Base-by-base conservation (phyloP, 2,329 filamentous ascomycete genomes). In the Sclerotinia nivalis region DNA sequence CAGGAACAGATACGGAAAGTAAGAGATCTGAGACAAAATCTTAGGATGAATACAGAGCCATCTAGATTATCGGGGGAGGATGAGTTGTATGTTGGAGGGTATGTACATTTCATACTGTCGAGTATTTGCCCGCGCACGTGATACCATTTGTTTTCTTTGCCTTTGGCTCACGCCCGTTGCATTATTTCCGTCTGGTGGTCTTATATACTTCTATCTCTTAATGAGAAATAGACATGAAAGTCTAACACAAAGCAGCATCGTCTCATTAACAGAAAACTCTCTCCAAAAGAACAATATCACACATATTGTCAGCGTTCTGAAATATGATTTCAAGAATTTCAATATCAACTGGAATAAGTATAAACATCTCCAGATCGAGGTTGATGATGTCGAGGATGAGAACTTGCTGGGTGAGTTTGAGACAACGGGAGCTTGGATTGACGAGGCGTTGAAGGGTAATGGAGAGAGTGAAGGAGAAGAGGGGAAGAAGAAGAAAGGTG, bases 301-400 rank as follows among this genome's bases (percentile, higher is more conserved):
- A 3, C 94, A 97, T 81, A 87, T 98, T 43, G 84, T 98, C n/a
- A 97, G 94, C 6, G 91, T 96, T 54, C 80, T 95, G 71, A 87
- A 87, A 60, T 85, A 90, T 74, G 85, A 86, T 86, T 75, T 81
- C 85, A 74, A 82, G 82, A 71, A 83, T 85, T 54, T 89, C 88
- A 66, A 69, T 37, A 66, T 66, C n/a, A 52, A 66, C 72, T 84
- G 83, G 77, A 84, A 86, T 73, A 83, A 85, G 55, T 93, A 89
- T 79, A 82, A 89, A 73, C 93, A 96, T 79, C 85, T 93, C 75
- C 85, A 89, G 71, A 91, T 98, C 73, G 91, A 96, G 74, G 88
- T 97, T 56, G 92, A 98, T 80, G 96, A 99, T 82, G 88, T 94
- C 66, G 92, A 95, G 28, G 93, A 97, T 77, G 90, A 94, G 75